Base-by-base conservation (phyloP, 1,284 basidiomycete genomes). In the Coniferiporia weirii region DNA sequence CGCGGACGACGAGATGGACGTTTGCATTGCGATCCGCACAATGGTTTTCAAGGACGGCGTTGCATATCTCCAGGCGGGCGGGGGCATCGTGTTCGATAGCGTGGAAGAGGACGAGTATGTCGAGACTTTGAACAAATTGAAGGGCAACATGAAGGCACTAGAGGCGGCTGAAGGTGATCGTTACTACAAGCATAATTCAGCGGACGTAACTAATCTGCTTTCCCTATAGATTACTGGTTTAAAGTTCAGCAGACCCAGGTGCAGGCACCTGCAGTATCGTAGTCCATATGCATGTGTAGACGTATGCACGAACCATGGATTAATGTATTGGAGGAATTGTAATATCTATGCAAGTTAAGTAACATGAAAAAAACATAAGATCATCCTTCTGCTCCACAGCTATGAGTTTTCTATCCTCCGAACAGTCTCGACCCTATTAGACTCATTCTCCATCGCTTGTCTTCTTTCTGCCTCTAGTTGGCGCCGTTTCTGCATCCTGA, bases 11-110 rank as follows among this genome's bases (percentile, higher is more conserved):
- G 90, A 92, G 69, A 95, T 99, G 89, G 97, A 99, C 72, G 96
- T 94, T 1, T 98, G 96, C 73, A 99, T 99, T 66, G 97, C 97
- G 7, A 99, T 99, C 69, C 84, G 97, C 46, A 99, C 96, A 1
- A 99, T 99, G 95, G 84, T 88, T 1, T 98, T 98, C 79, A 98
- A 96, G 74, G 84, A 96, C 66, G 95, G 95, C 0, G 78, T 85
- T 17, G 95, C 88, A 8, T 99, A 98, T 72, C 75, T 99, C 52
- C 96, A 98, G 73, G 95, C 97, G 47, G 95, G 95, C 3, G 97
- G 97, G 49, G 97, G 97, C 2, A 98, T 99, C 66, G 97, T 99
- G 2, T 95, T 89, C 65, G 97, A 99, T 73, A 96, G 93, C 67
- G 87, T 95, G 9, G 97, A 99, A 72, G 92, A 98, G 70, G 96